These are phyloP conservation scores for Pseudogymnoascus sp. DNA, from an alignment of 2,329 filamentous ascomycete genomes.

Conservation along the genomic window DNA sequence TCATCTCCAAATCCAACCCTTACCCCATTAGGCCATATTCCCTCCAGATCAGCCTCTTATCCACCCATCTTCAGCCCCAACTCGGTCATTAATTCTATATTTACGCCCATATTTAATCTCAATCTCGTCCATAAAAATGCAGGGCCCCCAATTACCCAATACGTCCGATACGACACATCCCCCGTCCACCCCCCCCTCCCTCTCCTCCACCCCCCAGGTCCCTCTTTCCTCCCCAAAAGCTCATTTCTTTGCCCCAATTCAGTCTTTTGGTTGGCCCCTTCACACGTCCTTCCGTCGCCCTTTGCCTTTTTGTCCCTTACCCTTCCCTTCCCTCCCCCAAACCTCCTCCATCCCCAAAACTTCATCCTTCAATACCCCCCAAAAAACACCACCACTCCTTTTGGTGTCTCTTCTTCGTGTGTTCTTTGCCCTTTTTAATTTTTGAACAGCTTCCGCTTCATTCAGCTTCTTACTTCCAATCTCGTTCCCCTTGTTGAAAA, in stretches of 20 bases:
- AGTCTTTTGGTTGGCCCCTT: background rate
- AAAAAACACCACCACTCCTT: background rate
- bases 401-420: conserved; percentile 12
- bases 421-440: conserved; percentile 15
- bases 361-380: background rate
- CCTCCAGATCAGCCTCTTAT: background rate
- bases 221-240: background rate
- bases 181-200: background rate
- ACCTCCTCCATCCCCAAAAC: background rate
- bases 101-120: background rate
- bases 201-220: background rate
- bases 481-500: conserved; percentile 12
- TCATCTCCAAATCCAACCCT: background rate
- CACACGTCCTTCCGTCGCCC: background rate
- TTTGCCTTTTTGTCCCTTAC: background rate
- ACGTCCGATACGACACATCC: background rate
- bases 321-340: background rate
- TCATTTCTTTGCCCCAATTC: background rate
- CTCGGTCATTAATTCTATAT: background rate
- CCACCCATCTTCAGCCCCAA: background rate
- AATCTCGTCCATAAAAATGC: background rate
- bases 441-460: conserved; percentile 11
- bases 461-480: conserved; percentile 12
- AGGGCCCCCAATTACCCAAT: background rate
- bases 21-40: background rate